phyloP scores from a whole-genome alignment of 2,329 filamentous ascomycete species.

The Neonectria punicea region DNA sequence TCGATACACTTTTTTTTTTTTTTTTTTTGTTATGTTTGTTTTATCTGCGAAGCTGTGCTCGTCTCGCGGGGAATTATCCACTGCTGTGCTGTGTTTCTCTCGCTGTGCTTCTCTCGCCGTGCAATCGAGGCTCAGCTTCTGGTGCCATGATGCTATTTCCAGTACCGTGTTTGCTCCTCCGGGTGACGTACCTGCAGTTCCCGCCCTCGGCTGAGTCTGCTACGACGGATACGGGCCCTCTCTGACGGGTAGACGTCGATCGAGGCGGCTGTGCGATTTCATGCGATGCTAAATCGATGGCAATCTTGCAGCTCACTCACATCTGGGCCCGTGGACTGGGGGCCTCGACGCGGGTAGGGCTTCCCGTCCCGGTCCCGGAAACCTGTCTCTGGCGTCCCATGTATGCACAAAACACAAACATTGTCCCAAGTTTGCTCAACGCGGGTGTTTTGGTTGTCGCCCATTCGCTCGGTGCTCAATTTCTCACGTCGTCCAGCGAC shows the following conservation, averaged over 20 bases:
- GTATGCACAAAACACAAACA: slow-evolving; percentile 29
- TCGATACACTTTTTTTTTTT: background rate
- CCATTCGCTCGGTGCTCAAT: background rate
- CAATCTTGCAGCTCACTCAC: background rate
- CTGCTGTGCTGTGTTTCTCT: slow-evolving; percentile 23
- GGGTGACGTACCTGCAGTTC: slow-evolving; percentile 26
- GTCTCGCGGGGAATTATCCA: slow-evolving; percentile 24
- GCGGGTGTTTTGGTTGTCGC: slow-evolving; percentile 1
- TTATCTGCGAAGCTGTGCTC: background rate
- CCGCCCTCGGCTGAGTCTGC: background rate
- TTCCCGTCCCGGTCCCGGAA: slow-evolving; percentile 28
- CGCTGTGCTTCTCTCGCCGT: slow-evolving; percentile 4
- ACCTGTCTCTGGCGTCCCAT: slow-evolving; percentile 4
- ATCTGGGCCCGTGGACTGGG: slow-evolving; percentile 18
- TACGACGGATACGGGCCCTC: background rate
- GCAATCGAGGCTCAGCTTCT: background rate
- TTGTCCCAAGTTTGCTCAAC: slow-evolving; percentile 19
- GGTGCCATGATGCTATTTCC: slow-evolving; percentile 33
- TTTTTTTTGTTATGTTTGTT: background rate
- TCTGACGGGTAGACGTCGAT: background rate
- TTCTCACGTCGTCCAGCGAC: background rate
- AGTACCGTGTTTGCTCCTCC: slow-evolving; percentile 22
- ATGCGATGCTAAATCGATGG: background rate
- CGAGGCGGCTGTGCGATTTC: background rate
- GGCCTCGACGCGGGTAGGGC: slow-evolving; percentile 31